Evolutionary conservation across 768 basidiomycete species (phyloP), one percentile per base, ranked within the genome.

Genomic region (Pleurotus sapidus): DNA sequence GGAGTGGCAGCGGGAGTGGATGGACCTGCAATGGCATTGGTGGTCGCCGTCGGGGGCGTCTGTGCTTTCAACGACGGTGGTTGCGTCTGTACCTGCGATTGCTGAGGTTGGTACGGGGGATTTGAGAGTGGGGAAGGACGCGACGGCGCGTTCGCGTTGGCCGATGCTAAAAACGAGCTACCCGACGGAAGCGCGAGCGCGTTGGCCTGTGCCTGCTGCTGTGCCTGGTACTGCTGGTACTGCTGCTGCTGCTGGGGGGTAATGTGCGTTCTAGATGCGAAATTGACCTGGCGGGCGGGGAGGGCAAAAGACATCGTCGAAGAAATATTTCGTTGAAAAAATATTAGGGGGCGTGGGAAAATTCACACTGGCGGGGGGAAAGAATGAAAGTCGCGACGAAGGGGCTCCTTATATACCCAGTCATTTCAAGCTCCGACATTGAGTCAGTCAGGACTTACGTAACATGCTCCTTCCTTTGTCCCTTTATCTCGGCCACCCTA

Each of bases 251-350:
- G 77, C 66, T 76, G 74, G 38, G 60, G 57, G 7, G 76, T 66
- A 48, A 72, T 76, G 60, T 80, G 84, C 50, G 87, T 74, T 58
- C 89, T 83, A 30, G 49, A 42, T 56, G 86, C 87, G 66, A 91
- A 89, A 54, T 84, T 90, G 63, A 91, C 82, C 65, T 88, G 89
- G 65, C 89, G 89, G 59, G 89, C 83, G 60, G 89, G 88, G 55
- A 91, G 78, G 34, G 86, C 84, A 66, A 87, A 88, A 64, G 79
- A 80, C 79, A 80, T 82, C 55, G 57, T 60, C 59, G 63, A 65
- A 69, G n/a, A 66, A 64, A 66, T 67, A 71, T 69, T 67, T 49
- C 11, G 17, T 38, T 39, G 12, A 68, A 69, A 69, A 20, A 20
- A 20, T 20, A 3, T 65, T 61, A 60, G 60, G 51, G 40, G 61